These are phyloP conservation scores for Planoprotostelium fungivorum DNA, from an alignment of 78 protist species.

Conservation along the genomic window DNA sequence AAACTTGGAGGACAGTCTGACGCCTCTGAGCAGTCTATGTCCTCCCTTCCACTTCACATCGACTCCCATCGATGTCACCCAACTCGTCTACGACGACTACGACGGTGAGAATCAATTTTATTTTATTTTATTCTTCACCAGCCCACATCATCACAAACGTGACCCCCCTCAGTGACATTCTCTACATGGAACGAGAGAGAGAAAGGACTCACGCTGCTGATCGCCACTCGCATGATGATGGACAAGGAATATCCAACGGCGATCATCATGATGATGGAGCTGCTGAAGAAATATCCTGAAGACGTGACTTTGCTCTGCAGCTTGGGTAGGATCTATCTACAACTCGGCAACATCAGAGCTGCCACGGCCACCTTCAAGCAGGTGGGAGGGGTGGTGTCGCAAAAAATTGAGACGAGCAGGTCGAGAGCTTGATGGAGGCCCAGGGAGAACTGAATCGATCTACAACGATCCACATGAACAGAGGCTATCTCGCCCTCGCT, in stretches of 20 bases:
- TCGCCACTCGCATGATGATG: not conserved
- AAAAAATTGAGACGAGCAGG: not conserved
- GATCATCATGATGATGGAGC: not conserved
- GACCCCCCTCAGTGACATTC: not conserved
- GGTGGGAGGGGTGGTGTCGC: too few species aligned
- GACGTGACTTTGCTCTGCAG: not conserved
- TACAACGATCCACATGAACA: not conserved
- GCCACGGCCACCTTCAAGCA: not conserved
- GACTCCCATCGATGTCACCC: not conserved
- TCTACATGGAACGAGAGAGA: not conserved
- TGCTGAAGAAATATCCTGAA: not conserved
- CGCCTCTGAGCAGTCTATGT: not conserved
- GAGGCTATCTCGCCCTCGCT: not conserved
- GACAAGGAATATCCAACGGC: not conserved
- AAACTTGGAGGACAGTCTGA: not conserved
- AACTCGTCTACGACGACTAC: not conserved
- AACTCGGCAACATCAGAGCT: not conserved
- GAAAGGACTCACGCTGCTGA: not conserved
- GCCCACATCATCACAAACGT: too few species aligned
- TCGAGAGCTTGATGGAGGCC: not conserved
- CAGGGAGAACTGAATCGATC: not conserved
- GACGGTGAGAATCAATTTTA: not conserved
- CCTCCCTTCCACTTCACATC: not conserved
- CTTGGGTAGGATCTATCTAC: not conserved
- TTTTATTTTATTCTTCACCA: too few species aligned